Conservation (phyloP, 1,284 basidiomycete species). For the Cystobasidiaceae sp. region DNA sequence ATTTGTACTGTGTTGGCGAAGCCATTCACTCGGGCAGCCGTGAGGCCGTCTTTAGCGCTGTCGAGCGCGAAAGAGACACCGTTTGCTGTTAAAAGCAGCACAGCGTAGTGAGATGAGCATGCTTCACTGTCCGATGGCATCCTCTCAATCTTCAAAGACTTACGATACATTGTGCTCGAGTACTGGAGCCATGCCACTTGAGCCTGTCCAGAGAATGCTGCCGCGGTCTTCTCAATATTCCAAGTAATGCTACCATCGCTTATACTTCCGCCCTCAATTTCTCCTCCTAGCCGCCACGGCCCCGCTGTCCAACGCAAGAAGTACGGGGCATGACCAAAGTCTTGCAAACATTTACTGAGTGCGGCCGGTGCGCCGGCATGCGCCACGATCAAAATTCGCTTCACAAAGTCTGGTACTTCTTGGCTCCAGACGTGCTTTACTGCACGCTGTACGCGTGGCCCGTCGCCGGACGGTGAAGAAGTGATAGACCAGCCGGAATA, state of each 20-base stretch:
- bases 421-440: not conserved
- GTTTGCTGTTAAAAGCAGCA: not conserved
- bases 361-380: constrained; percentile 25
- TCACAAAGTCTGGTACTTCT: constrained; percentile 27
- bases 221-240: constrained; percentile 18
- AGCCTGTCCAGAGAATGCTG: constrained; percentile 27
- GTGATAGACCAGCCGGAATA: constrained; percentile 32
- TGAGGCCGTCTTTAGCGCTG: constrained; percentile 17
- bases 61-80: constrained; percentile 11
- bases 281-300: constrained; percentile 31
- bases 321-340: constrained; percentile 37
- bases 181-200: constrained; percentile 38
- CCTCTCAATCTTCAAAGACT: constrained; percentile 9
- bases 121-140: not conserved
- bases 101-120: not conserved
- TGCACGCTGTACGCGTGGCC: not conserved
- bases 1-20: constrained; percentile 32
- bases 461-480: not conserved
- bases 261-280: constrained; percentile 27
- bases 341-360: constrained; percentile 32
- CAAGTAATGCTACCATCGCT: constrained; percentile 30
- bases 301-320: constrained; percentile 39
- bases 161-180: constrained; percentile 37
- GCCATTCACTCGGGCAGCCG: constrained; percentile 34
- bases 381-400: constrained; percentile 33